Evolutionary conservation across 108 stramenopile genomes (phyloP).

Genomic region (Parmales sp.): DNA sequence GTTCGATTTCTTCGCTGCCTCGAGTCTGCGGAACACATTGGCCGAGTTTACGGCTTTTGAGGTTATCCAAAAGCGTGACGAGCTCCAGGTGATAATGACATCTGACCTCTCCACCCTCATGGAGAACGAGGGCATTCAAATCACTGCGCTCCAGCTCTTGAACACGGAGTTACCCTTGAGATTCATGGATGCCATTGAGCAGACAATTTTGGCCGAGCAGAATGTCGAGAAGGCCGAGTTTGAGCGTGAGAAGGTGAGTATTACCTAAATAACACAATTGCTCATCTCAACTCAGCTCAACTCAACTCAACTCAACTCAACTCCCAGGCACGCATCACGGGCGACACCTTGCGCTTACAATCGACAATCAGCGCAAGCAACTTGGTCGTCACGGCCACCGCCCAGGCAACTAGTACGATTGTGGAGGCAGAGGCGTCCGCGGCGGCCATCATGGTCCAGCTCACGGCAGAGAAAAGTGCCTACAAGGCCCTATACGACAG

Average conservation of each 20-base stretch:
- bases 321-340: too few species aligned
- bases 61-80: not conserved
- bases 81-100: too few species aligned
- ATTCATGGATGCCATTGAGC: not conserved
- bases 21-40: not conserved
- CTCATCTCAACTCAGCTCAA: too few species aligned
- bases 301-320: too few species aligned
- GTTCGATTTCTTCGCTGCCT: slow-evolving; percentile 7
- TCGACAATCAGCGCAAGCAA: not conserved
- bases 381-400: not conserved
- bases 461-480: not conserved
- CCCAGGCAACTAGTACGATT: not conserved
- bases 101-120: not conserved
- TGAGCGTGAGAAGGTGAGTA: not conserved
- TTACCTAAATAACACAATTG: too few species aligned
- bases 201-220: slow-evolving; percentile 6
- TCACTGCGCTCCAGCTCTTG: not conserved
- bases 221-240: slow-evolving; percentile 1
- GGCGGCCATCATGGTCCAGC: not conserved
- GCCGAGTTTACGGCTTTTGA: not conserved
- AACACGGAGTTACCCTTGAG: not conserved
- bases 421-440: not conserved
- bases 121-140: not conserved
- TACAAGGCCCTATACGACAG: not conserved
- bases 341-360: not conserved